Evolutionary conservation across 108 stramenopile species (phyloP), one percentile per base, ranked within the genome.

Genomic region (Cylindrotheca fusiformis): DNA sequence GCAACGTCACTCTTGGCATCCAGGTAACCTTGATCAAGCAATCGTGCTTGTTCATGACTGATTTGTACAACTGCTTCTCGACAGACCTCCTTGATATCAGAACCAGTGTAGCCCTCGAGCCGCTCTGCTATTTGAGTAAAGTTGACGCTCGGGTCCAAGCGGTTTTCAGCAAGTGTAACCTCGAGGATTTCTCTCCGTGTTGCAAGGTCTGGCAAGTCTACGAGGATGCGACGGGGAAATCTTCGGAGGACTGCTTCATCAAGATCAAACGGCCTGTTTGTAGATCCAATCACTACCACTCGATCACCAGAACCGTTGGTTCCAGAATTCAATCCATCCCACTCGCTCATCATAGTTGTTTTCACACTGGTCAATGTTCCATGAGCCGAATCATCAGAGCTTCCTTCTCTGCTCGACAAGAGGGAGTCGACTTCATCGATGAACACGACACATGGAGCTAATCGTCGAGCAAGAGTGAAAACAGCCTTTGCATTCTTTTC

Each of bases 401-500:
- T 87, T 27, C 94, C 90, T 61, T 94, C 92, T 3, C 99, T 77
- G 26, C 84, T 90, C 0, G 91, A 83, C 25, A 99, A 58, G 29
- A 98, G 77, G 17, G 88, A 86, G 53, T 98, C 97, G 17, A 97
- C 95, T 78, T 99, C 98, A 59, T 99, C 98, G 58, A 99, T 85
- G 61, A 93, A 99, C 45, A 99, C 87, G 25, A 99, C 97, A 58
- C 95, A 96, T 18, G 98, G 98, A 5, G 95, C 94, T 14, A 97
- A 77, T 32, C 95, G 74, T 33, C 97, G 74, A 0, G 98, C 98
- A 26, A 99, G 78, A n/a, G 97, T 97, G 71, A 99, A 98, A 18
- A 99, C 97, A n/a, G 98, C 98, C 67, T 96, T 93, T 25, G 96
- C 96, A 78, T 98, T 97, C 74, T 98, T 98, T 78, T 98, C 97